Evolutionary conservation across 805 yeast genomes (phyloP), one percentile per base, ranked within the genome.

Genomic region (Saccharomycopsis olivae): DNA sequence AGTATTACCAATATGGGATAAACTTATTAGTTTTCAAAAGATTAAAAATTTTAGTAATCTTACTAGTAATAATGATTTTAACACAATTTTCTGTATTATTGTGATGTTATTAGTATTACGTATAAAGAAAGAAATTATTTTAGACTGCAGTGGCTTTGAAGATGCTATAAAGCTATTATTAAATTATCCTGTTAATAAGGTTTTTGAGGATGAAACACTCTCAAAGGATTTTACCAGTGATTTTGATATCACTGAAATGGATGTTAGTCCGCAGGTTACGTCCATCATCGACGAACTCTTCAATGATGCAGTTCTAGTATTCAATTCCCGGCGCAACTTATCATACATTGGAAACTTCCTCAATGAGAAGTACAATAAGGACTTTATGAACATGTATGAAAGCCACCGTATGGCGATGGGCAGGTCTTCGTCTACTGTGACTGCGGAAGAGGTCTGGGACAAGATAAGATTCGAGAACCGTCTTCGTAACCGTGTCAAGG

Each of bases 391-490:
- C 19, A n/a, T 36, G 14, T 39, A 43, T 20, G 40, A 43, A 20
- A 13, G 29, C 10, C 32, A 24, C 6, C 25, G 15, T 28, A n/a
- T n/a, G n/a, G n/a, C n/a, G n/a, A n/a, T n/a, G n/a, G n/a, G n/a
- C n/a, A n/a, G n/a, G n/a, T n/a, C n/a, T n/a, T n/a, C n/a, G n/a
- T n/a, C n/a, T n/a, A n/a, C n/a, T n/a, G n/a, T n/a, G n/a, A n/a
- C n/a, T n/a, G n/a, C n/a, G n/a, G n/a, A n/a, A n/a, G n/a, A n/a
- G n/a, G n/a, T n/a, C n/a, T n/a, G n/a, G n/a, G n/a, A n/a, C n/a
- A n/a, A n/a, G n/a, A n/a, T n/a, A n/a, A 51, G 71, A 34, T 49
- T 70, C 56, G 75, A 71, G 48, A 55, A 67, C 60, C 56, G 69
- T 36, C 50, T 71, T 29, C 66, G 68, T 52, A 67, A 64, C 54